These are phyloP conservation scores for Macroventuria anomochaeta DNA, from an alignment of 2,329 filamentous ascomycete genomes.

Conservation along the genomic window DNA sequence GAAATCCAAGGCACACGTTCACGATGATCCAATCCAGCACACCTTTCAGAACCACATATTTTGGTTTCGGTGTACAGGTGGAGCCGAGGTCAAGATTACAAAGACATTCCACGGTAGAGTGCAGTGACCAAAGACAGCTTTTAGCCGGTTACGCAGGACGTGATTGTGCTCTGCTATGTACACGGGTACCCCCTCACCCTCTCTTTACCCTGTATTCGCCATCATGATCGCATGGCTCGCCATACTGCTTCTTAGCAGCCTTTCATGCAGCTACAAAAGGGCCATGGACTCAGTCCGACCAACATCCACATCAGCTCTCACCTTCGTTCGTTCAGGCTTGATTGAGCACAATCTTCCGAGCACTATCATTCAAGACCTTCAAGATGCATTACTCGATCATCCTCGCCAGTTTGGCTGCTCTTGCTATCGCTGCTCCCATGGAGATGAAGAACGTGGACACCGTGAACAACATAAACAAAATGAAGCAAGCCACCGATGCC, in stretches of 20 bases:
- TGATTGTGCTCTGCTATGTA: not conserved
- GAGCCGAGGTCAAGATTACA: not conserved
- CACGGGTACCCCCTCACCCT: slow-evolving; percentile 13
- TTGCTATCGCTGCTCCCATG: slow-evolving; percentile 21
- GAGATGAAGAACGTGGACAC: not conserved
- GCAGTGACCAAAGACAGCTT: not conserved
- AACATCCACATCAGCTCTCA: not conserved
- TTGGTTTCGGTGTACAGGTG: not conserved
- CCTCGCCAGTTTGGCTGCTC: slow-evolving; percentile 17
- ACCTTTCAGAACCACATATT: not conserved
- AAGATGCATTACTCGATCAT: slow-evolving; percentile 25
- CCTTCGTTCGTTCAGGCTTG: not conserved
- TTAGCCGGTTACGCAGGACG: not conserved
- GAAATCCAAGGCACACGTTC: not conserved
- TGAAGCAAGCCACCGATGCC: slow-evolving; percentile 6
- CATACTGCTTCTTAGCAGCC: not conserved
- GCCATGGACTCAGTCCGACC: not conserved
- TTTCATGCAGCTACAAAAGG: slow-evolving; percentile 5
- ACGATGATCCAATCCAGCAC: not conserved
- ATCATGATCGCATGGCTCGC: not conserved
- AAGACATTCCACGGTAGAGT: not conserved
- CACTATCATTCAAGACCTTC: not conserved
- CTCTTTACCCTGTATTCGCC: not conserved
- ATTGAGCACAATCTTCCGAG: not conserved
- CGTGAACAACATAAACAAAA: not conserved